Evolutionary conservation across 352 stramenopile genomes (phyloP).

Genomic region (Phytopythium helicoides): DNA sequence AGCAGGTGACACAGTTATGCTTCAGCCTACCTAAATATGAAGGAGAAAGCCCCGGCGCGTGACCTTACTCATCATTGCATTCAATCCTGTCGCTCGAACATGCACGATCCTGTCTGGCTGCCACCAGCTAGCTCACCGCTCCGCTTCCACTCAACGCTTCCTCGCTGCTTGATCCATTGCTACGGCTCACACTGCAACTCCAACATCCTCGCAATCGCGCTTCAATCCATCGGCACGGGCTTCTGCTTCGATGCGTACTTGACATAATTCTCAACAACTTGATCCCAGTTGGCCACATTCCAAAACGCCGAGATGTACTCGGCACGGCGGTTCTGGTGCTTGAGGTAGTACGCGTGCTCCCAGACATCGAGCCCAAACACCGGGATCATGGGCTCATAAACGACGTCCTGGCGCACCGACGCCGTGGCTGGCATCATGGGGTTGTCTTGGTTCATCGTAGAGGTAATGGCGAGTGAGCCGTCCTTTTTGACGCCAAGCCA

Average conservation of each 20-base stretch:
- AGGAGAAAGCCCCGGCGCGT: not conserved
- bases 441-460: conserved; percentile 96
- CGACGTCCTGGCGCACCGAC: conserved; percentile 2
- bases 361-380: conserved; percentile 96
- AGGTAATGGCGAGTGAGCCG: conserved; percentile 93
- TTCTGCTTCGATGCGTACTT: conserved; percentile 84
- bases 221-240: conserved; percentile 32
- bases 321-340: conserved; percentile 96
- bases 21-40: conserved; percentile 30
- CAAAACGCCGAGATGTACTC: conserved; percentile 98
- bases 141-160: too few relatives aligned
- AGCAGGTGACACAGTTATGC: conserved; percentile 27
- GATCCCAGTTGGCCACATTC: conserved; percentile 96
- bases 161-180: too few relatives aligned
- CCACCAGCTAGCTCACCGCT: too few relatives aligned
- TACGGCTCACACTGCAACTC: too few relatives aligned
- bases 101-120: too few relatives aligned
- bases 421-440: conserved; percentile 61
- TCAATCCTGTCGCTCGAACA: too few relatives aligned
- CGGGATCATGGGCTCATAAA: conserved; percentile 82
- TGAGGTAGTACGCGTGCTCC: conserved; percentile 96
- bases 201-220: too few relatives aligned
- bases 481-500: conserved; percentile 88
- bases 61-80: too few relatives aligned
- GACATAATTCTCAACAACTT: conserved; percentile 91